Percentiles rank a stretch among this genome's conserved stretches.
Conservation (phyloP, 1,284 basidiomycete species). For the Coniferiporia weirii region DNA sequence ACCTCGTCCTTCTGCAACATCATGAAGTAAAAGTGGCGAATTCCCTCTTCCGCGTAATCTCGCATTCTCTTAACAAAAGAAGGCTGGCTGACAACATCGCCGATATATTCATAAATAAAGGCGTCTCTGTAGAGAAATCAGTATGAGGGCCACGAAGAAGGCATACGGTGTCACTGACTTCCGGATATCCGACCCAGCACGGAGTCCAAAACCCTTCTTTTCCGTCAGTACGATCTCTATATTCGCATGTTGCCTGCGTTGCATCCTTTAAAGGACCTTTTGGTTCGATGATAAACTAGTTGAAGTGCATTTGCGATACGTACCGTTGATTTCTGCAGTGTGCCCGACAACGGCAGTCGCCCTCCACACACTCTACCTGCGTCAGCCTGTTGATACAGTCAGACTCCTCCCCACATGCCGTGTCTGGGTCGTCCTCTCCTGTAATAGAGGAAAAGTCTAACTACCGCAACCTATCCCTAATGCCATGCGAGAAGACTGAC, state of each 20-base stretch:
- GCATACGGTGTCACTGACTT: conserved; percentile 43
- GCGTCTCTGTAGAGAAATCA: conserved; percentile 54
- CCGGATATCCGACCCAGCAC: conserved; percentile 66
- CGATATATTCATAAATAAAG: conserved; percentile 98
- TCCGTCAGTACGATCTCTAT: conserved; percentile 93
- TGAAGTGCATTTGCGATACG: conserved; percentile 24
- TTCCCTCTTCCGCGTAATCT: conserved; percentile 89
- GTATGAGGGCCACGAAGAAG: conserved; percentile 29
- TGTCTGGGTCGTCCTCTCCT: conserved; percentile 54
- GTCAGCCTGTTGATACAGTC: conserved; percentile 98
- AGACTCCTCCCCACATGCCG: conserved; percentile 83
- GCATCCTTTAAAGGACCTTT: conserved; percentile 56
- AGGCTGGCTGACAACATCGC: conserved; percentile 87
- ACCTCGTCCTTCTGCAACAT: conserved; percentile 98
- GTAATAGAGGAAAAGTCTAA: conserved; percentile 21
- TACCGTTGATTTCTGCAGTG: conserved; percentile 94
- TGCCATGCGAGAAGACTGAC: conserved; percentile 48
- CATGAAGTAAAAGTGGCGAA: conserved; percentile 99
- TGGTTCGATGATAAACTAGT: not conserved
- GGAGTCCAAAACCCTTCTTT: conserved; percentile 92
- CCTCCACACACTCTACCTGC: conserved; percentile 90
- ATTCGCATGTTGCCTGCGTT: conserved; percentile 77
- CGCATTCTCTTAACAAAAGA: conserved; percentile 94
- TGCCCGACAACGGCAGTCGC: conserved; percentile 79
- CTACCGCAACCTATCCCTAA: conserved; percentile 15